Evolutionary conservation across 805 yeast genomes (phyloP).

Genomic region (Wickerhamiella domercqiae): DNA sequence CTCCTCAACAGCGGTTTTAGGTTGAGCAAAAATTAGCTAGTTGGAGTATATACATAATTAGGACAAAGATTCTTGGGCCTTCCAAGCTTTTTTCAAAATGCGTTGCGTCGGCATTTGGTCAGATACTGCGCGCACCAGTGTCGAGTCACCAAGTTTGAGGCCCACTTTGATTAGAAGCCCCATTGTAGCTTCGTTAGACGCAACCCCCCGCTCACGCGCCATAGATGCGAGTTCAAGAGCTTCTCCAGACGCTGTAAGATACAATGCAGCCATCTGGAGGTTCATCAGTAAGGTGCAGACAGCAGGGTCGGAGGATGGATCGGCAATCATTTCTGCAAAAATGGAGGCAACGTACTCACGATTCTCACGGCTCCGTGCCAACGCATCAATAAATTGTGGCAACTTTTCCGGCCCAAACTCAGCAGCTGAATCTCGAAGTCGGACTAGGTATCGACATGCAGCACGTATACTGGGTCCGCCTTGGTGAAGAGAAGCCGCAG

Average conservation of each 20-base stretch:
- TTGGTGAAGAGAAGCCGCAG: conserved; percentile 7
- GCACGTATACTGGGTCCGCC: conserved; percentile 11
- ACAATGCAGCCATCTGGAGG: conserved; percentile 10
- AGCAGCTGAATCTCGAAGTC: conserved; percentile 15
- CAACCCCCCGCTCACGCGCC: conserved; percentile 5
- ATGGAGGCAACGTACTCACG: conserved; percentile 5
- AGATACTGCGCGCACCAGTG: not conserved
- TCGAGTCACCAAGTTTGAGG: not conserved
- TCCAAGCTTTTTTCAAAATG: no score
- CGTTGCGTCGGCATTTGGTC: not conserved
- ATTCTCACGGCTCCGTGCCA: conserved; percentile 4
- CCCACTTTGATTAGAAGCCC: conserved; percentile 3
- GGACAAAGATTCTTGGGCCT: no score
- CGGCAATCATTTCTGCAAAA: conserved; percentile 9
- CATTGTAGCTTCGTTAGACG: conserved; percentile 12
- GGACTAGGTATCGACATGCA: conserved; percentile 15
- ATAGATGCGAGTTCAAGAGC: conserved; percentile 4
- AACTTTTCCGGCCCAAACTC: conserved; percentile 12
- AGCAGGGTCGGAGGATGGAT: conserved; percentile 6
- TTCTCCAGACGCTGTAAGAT: not conserved
- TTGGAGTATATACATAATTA: no score
- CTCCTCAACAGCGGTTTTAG: no score
- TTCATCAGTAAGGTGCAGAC: conserved; percentile 17
- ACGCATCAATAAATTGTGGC: conserved; percentile 13
- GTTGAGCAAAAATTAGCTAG: no score